These are phyloP conservation scores for Apiotrichum domesticum DNA, from an alignment of 1,284 basidiomycete genomes.

Conservation along the genomic window DNA sequence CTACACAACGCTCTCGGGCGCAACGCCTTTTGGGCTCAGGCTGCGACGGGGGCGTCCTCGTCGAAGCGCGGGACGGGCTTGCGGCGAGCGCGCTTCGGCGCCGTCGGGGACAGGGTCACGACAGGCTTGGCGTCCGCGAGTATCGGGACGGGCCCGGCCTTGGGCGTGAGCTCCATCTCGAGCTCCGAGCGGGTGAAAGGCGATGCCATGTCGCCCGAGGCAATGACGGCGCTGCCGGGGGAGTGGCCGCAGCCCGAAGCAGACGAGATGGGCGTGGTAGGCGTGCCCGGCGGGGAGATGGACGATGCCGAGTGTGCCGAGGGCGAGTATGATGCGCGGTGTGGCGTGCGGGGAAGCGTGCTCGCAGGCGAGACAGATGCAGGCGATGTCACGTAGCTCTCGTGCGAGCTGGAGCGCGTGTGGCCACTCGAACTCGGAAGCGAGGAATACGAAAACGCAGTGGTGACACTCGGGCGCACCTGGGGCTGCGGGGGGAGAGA, in stretches of 20 bases:
- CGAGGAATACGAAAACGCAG: not conserved
- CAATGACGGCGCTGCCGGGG: slow-evolving; percentile 2
- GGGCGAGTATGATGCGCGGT: not conserved
- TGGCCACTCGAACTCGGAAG: not conserved
- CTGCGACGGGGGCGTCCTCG: slow-evolving; percentile 7
- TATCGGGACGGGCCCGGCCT: not conserved
- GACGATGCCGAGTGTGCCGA: slow-evolving; percentile 7
- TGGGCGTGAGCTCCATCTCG: slow-evolving; percentile 2
- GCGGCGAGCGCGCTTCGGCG: slow-evolving; percentile 15
- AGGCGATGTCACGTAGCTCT: not conserved
- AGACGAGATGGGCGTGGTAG: slow-evolving; percentile 10
- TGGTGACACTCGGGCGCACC: not conserved
- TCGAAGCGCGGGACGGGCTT: slow-evolving; percentile 21
- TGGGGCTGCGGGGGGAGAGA: not conserved
- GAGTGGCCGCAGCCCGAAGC: not conserved
- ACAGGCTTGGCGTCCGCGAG: not conserved
- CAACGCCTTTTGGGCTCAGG: not conserved
- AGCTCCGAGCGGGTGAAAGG: not conserved
- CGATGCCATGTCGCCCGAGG: not conserved
- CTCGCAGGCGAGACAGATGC: not conserved
- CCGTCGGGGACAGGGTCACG: slow-evolving; percentile 6
- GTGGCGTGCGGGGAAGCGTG: not conserved
- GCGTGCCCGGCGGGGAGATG: slow-evolving; percentile 13
- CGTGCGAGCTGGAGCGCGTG: not conserved
- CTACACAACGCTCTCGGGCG: no score